Conservation (phyloP, 2,329 filamentous ascomycete species). For the Fusarium subtropicale region DNA sequence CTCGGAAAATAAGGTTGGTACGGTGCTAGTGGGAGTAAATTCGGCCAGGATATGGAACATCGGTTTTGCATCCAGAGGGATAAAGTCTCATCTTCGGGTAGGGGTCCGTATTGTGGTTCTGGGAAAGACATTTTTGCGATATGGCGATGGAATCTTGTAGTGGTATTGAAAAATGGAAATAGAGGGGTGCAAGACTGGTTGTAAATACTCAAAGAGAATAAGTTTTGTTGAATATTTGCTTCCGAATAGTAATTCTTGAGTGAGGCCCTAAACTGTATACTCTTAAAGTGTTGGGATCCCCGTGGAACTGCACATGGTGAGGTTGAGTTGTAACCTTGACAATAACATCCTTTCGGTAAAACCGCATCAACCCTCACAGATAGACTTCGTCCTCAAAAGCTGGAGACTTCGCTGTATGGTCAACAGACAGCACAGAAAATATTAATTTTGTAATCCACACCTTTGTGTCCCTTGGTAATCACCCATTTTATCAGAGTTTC, state of each 20-base stretch:
- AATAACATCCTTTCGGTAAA: too few species aligned
- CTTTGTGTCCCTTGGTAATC: fast-evolving
- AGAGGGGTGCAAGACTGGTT: background rate
- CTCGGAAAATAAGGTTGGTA: too few species aligned
- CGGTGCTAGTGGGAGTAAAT: background rate
- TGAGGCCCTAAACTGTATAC: too few species aligned
- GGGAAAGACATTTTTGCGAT: background rate
- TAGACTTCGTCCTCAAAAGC: fast-evolving
- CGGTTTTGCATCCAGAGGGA: background rate
- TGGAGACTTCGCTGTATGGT: background rate
- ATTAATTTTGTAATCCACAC: background rate
- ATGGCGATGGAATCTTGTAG: too few species aligned
- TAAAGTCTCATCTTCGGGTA: background rate
- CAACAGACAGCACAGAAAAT: background rate
- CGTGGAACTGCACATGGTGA: too few species aligned
- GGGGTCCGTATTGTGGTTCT: background rate
- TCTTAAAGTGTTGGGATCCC: too few species aligned
- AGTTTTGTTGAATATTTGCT: background rate
- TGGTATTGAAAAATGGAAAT: background rate
- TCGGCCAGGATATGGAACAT: background rate
- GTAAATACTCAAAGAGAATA: background rate
- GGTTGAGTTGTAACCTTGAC: too few species aligned
- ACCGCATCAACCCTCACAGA: background rate
- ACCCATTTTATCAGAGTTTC: background rate
- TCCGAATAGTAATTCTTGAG: background rate